phyloP scores from a whole-genome alignment of 352 stramenopile genomes.

The Elongisporangium senticosum region DNA sequence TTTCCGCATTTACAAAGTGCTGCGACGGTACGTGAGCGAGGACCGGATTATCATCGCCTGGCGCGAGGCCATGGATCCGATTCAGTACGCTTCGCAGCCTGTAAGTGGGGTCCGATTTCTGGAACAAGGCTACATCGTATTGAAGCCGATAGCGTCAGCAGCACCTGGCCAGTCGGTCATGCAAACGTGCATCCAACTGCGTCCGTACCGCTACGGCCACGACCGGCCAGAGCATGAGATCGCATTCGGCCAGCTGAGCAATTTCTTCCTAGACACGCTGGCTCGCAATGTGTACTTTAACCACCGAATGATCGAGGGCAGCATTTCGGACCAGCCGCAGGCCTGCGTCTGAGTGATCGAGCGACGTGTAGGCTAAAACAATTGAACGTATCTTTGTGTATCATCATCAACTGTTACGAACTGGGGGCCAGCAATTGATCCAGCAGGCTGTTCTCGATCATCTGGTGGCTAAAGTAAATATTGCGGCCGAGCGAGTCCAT shows the following conservation, averaged over 20 bases:
- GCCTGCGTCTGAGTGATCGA: too few species aligned
- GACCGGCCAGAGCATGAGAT: conserved; percentile 6
- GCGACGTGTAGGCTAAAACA: too few species aligned
- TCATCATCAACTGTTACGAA: too few species aligned
- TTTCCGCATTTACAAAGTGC: too few species aligned
- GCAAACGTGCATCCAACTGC: conserved; percentile 53
- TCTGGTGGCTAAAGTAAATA: conserved; percentile 28
- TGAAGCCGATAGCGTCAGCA: conserved; percentile 31
- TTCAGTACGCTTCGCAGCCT: too few species aligned
- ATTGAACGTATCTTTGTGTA: too few species aligned
- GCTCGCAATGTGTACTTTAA: conserved; percentile 29
- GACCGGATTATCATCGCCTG: too few species aligned
- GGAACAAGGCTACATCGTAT: too few species aligned
- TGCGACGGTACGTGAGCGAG: too few species aligned
- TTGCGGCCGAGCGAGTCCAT: conserved; percentile 11
- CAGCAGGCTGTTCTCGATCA: conserved; percentile 39
- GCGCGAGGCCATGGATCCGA: too few species aligned
- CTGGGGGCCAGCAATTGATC: background rate
- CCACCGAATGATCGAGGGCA: conserved; percentile 48
- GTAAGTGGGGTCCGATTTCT: too few species aligned
- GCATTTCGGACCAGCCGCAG: conserved; percentile 23
- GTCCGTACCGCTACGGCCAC: conserved; percentile 11
- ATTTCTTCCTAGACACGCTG: conserved; percentile 31
- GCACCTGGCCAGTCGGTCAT: conserved; percentile 30
- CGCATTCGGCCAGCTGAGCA: conserved; percentile 17